These are phyloP conservation scores for Salix viminalis DNA, from an alignment of 345 rosid species.

Conservation along the genomic window DNA sequence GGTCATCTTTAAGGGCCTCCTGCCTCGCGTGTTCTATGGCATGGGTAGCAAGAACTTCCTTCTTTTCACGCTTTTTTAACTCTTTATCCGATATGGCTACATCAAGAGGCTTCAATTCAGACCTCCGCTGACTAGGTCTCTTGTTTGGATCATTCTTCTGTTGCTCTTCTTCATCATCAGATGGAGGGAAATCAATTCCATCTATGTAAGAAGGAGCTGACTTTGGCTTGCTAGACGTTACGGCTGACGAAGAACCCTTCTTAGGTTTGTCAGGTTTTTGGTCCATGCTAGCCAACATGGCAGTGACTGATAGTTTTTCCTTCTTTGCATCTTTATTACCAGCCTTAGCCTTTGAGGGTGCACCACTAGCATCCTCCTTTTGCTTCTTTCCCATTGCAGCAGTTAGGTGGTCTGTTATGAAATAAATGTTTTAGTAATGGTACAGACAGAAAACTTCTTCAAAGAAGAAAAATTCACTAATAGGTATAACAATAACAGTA, in stretches of 20 bases:
- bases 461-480: neutral
- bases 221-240: conserved; percentile 33
- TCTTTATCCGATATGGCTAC: conserved; percentile 64
- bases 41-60: conserved; percentile 53
- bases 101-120: conserved; percentile 49
- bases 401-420: neutral
- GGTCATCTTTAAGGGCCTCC: conserved; percentile 90
- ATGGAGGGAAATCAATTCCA: conserved; percentile 82
- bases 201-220: conserved; percentile 59
- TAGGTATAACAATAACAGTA: neutral
- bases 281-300: conserved; percentile 84
- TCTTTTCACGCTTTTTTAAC: conserved; percentile 73
- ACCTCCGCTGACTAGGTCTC: conserved; percentile 40
- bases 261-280: conserved; percentile 68
- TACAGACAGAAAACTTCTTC: neutral
- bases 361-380: conserved; percentile 44
- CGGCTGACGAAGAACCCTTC: conserved; percentile 51
- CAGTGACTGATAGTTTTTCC: conserved; percentile 69
- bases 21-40: conserved; percentile 53
- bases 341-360: conserved; percentile 43
- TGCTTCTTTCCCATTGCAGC: conserved; percentile 73
- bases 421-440: too few relatives aligned
- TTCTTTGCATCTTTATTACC: conserved; percentile 53
- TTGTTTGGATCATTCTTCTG: conserved; percentile 29
- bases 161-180: conserved; percentile 71